Base-by-base conservation (phyloP, 306 rosid species). In the Rosa chinensis region DNA sequence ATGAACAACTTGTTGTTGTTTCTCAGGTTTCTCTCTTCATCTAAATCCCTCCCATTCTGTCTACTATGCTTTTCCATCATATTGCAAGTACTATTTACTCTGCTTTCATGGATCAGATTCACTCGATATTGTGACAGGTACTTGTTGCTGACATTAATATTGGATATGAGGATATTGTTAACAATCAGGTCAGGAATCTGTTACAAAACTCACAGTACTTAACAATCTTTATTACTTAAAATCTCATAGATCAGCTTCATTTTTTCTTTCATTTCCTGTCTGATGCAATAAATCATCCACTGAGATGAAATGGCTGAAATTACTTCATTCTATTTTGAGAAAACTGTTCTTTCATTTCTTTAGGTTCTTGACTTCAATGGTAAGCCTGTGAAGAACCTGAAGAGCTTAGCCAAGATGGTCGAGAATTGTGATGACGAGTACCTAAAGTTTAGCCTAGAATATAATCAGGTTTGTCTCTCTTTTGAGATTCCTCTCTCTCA, bases 121-220 rank as follows among this genome's bases (percentile, higher is more conserved):
- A 10, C 74, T 75, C 55, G 66, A 87, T 76, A 72, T 44, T 81
- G 72, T 76, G 61, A 73, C 81, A 92, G 97, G 97, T 92, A 82
- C 88, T 92, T 80, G 97, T 89, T 82, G 96, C 96, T 77, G 96
- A 90, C 77, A 88, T 92, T 76, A 90, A 89, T 82, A 89, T 90
- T 73, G 97, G 97, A 58, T 90, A 92, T 44, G 94, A 92, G 83
- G 91, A 88, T 56, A 89, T 92, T 5, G 94, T 87, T 59, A 89
- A 92, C 81, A 90, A 86, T 42, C 97, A 89, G 97, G 97, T 90
- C 47, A 70, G 75, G 16, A 73, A 70, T 62, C 39, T 59, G 17
- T 39, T 17, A 14, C 50, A 11, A 10, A n/a, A 13, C 70, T 45
- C 68, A 4, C 47, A 1, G 1, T 56, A 56, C 63, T 55, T 18